A percentile compares a stretch with the other conserved stretches of the same genome.
Evolutionary conservation across 2,329 filamentous ascomycete genomes (phyloP).

Genomic region (Alternaria angustiovoidea): DNA sequence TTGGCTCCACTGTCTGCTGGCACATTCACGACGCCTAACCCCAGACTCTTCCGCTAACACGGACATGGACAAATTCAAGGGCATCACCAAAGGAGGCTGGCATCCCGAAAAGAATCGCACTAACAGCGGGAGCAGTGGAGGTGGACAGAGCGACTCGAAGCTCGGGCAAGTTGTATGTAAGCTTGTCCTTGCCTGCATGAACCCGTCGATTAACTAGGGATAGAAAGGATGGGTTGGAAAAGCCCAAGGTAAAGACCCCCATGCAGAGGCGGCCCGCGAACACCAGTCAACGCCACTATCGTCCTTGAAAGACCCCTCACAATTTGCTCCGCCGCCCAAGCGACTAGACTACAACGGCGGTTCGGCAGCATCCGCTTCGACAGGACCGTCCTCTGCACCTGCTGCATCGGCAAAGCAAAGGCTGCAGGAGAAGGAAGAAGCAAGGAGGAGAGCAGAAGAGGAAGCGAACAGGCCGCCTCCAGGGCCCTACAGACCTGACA

Average conservation of each 20-base stretch:
- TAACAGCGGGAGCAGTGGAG: constrained; percentile 13
- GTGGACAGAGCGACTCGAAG: constrained; percentile 58
- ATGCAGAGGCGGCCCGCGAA: constrained; percentile 47
- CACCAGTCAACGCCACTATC: constrained; percentile 71
- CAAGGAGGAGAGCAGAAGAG: constrained; percentile 47
- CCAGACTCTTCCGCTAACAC: constrained; percentile 14
- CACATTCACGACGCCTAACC: constrained; percentile 19
- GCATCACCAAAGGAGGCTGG: constrained; percentile 59
- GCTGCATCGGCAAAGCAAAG: constrained; percentile 50
- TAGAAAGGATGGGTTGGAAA: constrained; percentile 68
- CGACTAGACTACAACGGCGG: constrained; percentile 61
- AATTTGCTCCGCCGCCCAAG: constrained; percentile 83
- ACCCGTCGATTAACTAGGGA: constrained; percentile 18
- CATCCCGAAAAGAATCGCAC: constrained; percentile 48
- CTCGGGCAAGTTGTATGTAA: constrained; percentile 62
- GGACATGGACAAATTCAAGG: constrained; percentile 47
- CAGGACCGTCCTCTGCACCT: constrained; percentile 51
- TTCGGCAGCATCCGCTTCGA: constrained; percentile 49
- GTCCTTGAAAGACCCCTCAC: constrained; percentile 75
- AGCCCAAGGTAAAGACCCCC: constrained; percentile 55
- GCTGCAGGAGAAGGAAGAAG: constrained; percentile 46
- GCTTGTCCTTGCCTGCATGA: constrained; percentile 34
- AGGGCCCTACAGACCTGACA: constrained; percentile 73
- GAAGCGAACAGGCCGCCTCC: constrained; percentile 56
- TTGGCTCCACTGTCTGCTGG: constrained; percentile 15